Conservation (phyloP, 352 stramenopile species). For the Pythium myriotylum region DNA sequence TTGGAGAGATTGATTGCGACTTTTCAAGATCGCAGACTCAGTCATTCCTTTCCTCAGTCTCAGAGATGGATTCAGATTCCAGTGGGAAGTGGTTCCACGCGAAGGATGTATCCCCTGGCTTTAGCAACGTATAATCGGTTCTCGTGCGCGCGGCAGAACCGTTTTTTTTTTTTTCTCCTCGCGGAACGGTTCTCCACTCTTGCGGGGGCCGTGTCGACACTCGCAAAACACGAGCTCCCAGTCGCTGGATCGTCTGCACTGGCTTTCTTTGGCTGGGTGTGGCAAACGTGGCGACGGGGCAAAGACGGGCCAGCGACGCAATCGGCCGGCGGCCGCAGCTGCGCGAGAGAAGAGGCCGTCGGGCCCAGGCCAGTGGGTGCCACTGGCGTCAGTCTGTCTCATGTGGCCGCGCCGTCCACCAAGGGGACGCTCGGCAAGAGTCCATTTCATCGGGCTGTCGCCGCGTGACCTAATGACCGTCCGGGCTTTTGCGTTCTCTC, state of each 20-base stretch:
- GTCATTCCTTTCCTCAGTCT: too few relatives aligned
- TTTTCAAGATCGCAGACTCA: too few relatives aligned
- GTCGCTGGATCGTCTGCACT: conserved; percentile 32
- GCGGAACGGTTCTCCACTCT: background rate
- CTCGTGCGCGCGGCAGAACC: too few relatives aligned
- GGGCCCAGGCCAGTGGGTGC: conserved; percentile 2
- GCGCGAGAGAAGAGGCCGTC: conserved; percentile 16
- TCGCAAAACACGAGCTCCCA: background rate
- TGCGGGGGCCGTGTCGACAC: conserved; percentile 9
- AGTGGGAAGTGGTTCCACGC: too few relatives aligned
- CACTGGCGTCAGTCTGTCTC: conserved; percentile 21
- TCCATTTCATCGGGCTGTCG: background rate
- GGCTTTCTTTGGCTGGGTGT: conserved; percentile 28
- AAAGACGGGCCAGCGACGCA: background rate
- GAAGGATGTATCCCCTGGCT: conserved; percentile 13
- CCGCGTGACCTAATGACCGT: conserved; percentile 9
- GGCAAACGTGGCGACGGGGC: background rate
- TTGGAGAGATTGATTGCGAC: too few relatives aligned
- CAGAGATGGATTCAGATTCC: too few relatives aligned
- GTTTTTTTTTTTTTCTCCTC: too few relatives aligned
- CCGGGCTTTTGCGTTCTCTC: conserved; percentile 1
- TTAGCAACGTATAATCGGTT: conserved; percentile 18
- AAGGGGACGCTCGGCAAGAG: background rate
- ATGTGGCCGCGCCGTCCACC: conserved; percentile 3
- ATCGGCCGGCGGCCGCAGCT: conserved; percentile 18